Percentiles rank a stretch among this genome's conserved stretches.
phyloP scores from a whole-genome alignment of 805 yeast species.

The Candida adriatica region DNA sequence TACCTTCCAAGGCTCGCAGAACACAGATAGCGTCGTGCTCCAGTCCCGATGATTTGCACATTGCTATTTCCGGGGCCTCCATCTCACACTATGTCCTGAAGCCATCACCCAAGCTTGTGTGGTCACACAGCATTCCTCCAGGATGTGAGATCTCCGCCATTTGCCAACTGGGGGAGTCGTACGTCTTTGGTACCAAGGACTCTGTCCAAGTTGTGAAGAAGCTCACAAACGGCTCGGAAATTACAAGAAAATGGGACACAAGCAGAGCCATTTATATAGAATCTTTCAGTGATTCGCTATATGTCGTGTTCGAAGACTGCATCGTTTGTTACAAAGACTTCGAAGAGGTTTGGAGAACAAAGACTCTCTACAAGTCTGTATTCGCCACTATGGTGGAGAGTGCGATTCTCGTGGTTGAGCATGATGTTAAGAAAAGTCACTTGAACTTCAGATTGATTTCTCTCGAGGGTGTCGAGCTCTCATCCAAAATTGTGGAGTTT shows the following conservation, averaged over 20 bases:
- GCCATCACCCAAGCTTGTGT: constrained; percentile 45
- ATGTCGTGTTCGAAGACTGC: constrained; percentile 12
- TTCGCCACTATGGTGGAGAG: constrained; percentile 15
- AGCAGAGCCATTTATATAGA: constrained; percentile 10
- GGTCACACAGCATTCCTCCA: constrained; percentile 48
- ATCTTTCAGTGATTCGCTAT: not conserved
- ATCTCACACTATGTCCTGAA: constrained; percentile 33
- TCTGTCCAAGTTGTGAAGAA: constrained; percentile 15
- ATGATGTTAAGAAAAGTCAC: constrained; percentile 9
- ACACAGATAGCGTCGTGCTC: constrained; percentile 10
- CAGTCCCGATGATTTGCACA: constrained; percentile 15
- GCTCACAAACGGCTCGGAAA: constrained; percentile 19
- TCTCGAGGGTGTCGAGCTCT: constrained; percentile 16
- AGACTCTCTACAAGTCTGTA: constrained; percentile 11
- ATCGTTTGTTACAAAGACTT: constrained; percentile 5
- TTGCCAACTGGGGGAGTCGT: constrained; percentile 6
- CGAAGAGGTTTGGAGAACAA: constrained; percentile 11
- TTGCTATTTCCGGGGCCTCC: constrained; percentile 25
- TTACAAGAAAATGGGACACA: constrained; percentile 13
- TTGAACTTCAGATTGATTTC: constrained; percentile 18
- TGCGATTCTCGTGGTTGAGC: constrained; percentile 14
- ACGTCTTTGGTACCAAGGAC: constrained; percentile 15
- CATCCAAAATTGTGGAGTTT: constrained; percentile 21
- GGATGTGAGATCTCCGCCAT: constrained; percentile 29
- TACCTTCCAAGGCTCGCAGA: constrained; percentile 15